A percentile compares a stretch with the other conserved stretches of the same genome.
phyloP scores from a whole-genome alignment of 2,329 filamentous ascomycete genomes.

The Septoria linicola region DNA sequence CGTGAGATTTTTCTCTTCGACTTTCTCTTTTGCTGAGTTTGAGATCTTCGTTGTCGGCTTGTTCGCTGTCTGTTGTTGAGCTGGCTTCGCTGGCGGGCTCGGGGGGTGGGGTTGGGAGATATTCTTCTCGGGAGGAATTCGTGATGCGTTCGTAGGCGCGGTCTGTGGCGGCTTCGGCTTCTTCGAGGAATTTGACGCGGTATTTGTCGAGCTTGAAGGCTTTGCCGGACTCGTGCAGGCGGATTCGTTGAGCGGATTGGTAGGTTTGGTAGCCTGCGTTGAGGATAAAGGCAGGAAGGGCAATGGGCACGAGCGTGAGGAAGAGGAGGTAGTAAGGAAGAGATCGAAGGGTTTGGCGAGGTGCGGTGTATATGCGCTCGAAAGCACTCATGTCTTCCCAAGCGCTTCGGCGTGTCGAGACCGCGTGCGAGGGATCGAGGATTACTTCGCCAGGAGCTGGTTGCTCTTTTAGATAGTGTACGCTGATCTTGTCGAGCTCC shows the following conservation, averaged over 20 bases:
- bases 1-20: constrained; percentile 33
- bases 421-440: constrained; percentile 65
- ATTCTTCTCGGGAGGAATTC: constrained; percentile 65
- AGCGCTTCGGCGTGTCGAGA: constrained; percentile 45
- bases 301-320: constrained; percentile 70
- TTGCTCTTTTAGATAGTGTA: constrained; percentile 68
- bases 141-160: constrained; percentile 73
- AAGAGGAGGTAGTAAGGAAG: constrained; percentile 66
- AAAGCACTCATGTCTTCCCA: constrained; percentile 23
- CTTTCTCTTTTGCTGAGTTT: constrained; percentile 25
- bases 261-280: constrained; percentile 76
- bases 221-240: constrained; percentile 64
- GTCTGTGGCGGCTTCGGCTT: constrained; percentile 73
- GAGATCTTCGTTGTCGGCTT: constrained; percentile 7
- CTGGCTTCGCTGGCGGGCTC: constrained; percentile 31
- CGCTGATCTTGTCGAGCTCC: constrained; percentile 63
- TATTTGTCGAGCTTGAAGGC: constrained; percentile 70
- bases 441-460: constrained; percentile 72
- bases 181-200: constrained; percentile 71
- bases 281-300: constrained; percentile 66
- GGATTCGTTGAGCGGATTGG: constrained; percentile 71
- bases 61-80: constrained; percentile 25
- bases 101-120: constrained; percentile 55
- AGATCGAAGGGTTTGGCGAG: constrained; percentile 47
- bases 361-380: constrained; percentile 23